These are phyloP conservation scores for Daldinia grandis DNA, from an alignment of 495 filamentous ascomycete genomes.

Conservation along the genomic window DNA sequence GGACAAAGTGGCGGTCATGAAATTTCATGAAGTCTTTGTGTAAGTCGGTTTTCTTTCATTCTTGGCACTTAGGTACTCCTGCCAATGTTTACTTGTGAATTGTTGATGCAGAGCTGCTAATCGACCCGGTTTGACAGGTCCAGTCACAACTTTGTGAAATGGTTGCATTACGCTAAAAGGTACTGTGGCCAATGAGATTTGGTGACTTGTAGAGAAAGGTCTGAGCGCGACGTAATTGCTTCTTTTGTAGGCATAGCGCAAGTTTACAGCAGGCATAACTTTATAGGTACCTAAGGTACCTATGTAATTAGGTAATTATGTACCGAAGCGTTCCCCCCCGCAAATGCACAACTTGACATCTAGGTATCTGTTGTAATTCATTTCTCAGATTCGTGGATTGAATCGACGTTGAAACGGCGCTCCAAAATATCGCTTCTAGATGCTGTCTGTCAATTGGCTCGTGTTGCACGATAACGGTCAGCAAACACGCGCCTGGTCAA, in stretches of 20 bases:
- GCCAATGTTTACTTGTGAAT: constrained; percentile 40
- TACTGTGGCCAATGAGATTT: constrained; percentile 10
- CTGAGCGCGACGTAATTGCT: background rate
- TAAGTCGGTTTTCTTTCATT: background rate
- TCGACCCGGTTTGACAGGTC: constrained; percentile 25
- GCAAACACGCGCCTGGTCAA: constrained; percentile 18
- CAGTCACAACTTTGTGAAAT: constrained; percentile 39
- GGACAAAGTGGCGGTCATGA: constrained; percentile 38
- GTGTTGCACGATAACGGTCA: constrained; percentile 28
- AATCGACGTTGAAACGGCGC: constrained; percentile 16
- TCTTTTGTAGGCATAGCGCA: background rate
- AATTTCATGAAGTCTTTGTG: constrained; percentile 10
- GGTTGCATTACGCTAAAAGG: constrained; percentile 26
- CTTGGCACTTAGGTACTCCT: constrained; percentile 16
- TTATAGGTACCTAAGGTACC: too few species aligned
- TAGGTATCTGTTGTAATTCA: background rate
- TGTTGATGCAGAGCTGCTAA: constrained; percentile 34
- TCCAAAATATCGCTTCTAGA: constrained; percentile 20
- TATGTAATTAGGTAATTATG: too few species aligned
- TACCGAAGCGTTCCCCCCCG: constrained; percentile 26
- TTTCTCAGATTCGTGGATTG: background rate
- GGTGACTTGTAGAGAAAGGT: background rate
- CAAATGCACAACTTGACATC: constrained; percentile 33
- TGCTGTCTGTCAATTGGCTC: constrained; percentile 30
- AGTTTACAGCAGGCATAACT: constrained; percentile 4